phyloP scores from a whole-genome alignment of 2,329 filamentous ascomycete genomes.

The Mycosphaerella arachidis region DNA sequence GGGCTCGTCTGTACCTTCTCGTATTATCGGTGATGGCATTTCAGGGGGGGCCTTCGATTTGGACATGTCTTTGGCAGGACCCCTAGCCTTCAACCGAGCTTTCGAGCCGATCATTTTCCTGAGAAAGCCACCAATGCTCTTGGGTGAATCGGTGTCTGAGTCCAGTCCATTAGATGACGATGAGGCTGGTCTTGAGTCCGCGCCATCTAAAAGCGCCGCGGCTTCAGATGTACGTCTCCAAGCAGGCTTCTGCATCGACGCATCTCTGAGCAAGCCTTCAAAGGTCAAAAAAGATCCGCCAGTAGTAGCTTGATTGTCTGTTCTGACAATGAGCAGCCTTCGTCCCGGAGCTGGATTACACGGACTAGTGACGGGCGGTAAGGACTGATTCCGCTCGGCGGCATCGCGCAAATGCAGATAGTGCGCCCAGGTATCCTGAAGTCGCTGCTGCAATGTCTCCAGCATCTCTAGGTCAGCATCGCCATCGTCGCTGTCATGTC shows the following conservation, averaged over 20 bases:
- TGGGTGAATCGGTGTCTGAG: conserved; percentile 26
- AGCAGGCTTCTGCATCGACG: conserved; percentile 28
- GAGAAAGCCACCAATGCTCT: conserved; percentile 33
- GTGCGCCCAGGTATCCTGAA: conserved; percentile 72
- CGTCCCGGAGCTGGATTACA: conserved; percentile 80
- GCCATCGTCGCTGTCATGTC: conserved; percentile 61
- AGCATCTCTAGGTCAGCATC: conserved; percentile 52
- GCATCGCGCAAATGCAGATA: conserved; percentile 70
- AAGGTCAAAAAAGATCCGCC: conserved; percentile 58
- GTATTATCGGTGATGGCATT: conserved; percentile 6
- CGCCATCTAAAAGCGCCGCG: conserved; percentile 22
- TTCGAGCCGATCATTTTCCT: conserved; percentile 34
- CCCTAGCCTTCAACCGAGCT: conserved; percentile 23
- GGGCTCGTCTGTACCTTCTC: conserved; percentile 15
- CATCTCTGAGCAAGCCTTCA: conserved; percentile 52
- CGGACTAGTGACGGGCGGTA: conserved; percentile 70
- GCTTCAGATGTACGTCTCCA: conserved; percentile 36
- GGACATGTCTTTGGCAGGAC: conserved; percentile 12
- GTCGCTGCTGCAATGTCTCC: conserved; percentile 59
- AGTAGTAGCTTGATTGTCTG: conserved; percentile 59
- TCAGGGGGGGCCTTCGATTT: conserved; percentile 3
- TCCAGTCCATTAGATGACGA: conserved; percentile 23
- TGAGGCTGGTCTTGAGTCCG: conserved; percentile 27
- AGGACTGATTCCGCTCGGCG: conserved; percentile 54
- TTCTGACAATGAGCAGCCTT: conserved; percentile 81